Evolutionary conservation across 192 early-diverging fungal species (phyloP).

Genomic region (Glomus cerebriforme): DNA sequence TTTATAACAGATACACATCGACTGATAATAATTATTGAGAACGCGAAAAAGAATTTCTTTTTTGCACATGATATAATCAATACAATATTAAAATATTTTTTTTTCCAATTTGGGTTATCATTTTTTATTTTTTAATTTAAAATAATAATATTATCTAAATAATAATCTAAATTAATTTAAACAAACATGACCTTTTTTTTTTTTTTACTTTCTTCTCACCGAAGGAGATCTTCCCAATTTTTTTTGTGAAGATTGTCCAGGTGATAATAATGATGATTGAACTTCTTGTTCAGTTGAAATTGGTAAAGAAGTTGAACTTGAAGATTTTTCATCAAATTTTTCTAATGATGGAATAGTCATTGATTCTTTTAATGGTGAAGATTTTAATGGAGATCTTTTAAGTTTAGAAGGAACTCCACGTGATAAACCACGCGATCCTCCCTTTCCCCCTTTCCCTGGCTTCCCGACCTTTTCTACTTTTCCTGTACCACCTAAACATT

Average conservation of each 20-base stretch:
- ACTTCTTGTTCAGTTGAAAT: not conserved
- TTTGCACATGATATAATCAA: no score
- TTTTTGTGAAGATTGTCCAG: not conserved
- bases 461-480: not conserved
- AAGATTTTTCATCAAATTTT: not conserved
- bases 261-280: not conserved
- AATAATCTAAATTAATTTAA: no score
- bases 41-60: no score
- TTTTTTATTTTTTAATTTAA: no score
- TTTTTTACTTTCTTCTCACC: not conserved
- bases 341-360: not conserved
- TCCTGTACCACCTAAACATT: not conserved
- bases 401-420: not conserved
- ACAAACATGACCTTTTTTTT: no score
- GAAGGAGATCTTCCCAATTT: not conserved
- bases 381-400: not conserved
- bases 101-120: no score
- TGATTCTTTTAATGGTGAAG: not conserved
- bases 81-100: no score
- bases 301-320: not conserved
- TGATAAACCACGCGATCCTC: not conserved
- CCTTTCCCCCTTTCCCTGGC: not conserved
- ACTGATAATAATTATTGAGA: no score
- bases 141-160: no score
- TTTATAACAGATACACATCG: no score